These are phyloP conservation scores for Termitomyces sp. DNA, from an alignment of 768 basidiomycete genomes.

Conservation along the genomic window DNA sequence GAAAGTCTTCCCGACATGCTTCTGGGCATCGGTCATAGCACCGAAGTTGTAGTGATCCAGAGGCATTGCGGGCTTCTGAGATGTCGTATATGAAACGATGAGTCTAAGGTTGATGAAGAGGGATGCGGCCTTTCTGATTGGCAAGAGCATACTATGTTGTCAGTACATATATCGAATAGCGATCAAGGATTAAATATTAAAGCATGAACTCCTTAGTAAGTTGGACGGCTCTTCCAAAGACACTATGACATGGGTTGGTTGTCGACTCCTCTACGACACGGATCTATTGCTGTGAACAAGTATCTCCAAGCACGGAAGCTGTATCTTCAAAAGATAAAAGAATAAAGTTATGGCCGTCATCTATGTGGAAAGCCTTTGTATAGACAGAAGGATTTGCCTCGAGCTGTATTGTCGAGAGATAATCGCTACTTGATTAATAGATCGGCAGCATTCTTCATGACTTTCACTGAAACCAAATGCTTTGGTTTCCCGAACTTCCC, in stretches of 20 bases:
- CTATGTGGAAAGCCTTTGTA: background rate
- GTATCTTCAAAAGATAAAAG: background rate
- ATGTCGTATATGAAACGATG: background rate
- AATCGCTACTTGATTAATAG: conserved; percentile 1
- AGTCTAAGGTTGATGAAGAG: background rate
- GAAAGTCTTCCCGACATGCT: conserved; percentile 49
- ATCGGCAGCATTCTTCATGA: conserved; percentile 13
- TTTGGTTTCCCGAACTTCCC: conserved; percentile 20
- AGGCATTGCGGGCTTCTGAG: conserved; percentile 14
- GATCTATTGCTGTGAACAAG: background rate
- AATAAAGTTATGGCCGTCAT: too few species aligned
- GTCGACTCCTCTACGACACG: background rate
- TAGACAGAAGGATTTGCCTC: background rate
- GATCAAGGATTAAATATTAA: background rate
- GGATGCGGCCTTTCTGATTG: background rate
- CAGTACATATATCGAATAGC: conserved; percentile 8
- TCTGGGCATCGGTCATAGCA: conserved; percentile 14
- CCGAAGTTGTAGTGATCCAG: conserved; percentile 10
- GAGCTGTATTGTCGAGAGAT: background rate
- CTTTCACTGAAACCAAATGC: conserved; percentile 12
- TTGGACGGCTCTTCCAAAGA: background rate
- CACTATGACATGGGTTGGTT: background rate
- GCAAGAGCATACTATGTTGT: conserved; percentile 5
- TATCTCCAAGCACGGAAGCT: background rate
- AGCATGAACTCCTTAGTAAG: background rate